These are phyloP conservation scores for Euphorbia lathyris DNA, from an alignment of 345 rosid genomes.

Conservation along the genomic window DNA sequence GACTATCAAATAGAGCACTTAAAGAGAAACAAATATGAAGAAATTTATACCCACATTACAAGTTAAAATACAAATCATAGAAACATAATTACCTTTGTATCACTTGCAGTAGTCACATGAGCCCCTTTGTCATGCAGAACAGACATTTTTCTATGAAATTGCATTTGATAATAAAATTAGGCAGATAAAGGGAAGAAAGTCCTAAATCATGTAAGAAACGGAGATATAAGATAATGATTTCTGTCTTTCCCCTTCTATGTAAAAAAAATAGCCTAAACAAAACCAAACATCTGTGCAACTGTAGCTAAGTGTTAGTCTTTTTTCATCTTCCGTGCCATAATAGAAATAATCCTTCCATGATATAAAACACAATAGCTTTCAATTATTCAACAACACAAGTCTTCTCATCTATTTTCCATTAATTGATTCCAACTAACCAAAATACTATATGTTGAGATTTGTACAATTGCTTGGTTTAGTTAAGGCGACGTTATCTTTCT, in stretches of 20 bases:
- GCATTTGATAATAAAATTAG: slow-evolving; percentile 3
- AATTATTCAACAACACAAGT: neutral
- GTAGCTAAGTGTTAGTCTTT: neutral
- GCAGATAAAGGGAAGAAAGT: neutral
- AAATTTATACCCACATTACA: neutral
- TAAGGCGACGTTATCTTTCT: neutral
- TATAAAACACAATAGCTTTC: neutral
- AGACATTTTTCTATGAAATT: slow-evolving; percentile 33
- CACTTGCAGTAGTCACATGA: slow-evolving; percentile 27
- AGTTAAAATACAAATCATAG: neutral
- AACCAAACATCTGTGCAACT: neutral
- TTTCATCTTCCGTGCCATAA: neutral
- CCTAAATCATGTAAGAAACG: neutral
- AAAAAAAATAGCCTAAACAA: neutral
- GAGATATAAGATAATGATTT: neutral
- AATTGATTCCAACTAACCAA: neutral
- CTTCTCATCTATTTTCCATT: neutral
- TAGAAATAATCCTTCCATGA: neutral
- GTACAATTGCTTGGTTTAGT: neutral
- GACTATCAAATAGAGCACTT: neutral
- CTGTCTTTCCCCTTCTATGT: neutral
- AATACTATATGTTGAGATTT: neutral
- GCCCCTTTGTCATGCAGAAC: slow-evolving; percentile 27
- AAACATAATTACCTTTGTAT: slow-evolving; percentile 43
- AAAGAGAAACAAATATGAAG: slow-evolving; percentile 8